Conservation (phyloP, 352 stramenopile genomes). For the Lagenidium giganteum region DNA sequence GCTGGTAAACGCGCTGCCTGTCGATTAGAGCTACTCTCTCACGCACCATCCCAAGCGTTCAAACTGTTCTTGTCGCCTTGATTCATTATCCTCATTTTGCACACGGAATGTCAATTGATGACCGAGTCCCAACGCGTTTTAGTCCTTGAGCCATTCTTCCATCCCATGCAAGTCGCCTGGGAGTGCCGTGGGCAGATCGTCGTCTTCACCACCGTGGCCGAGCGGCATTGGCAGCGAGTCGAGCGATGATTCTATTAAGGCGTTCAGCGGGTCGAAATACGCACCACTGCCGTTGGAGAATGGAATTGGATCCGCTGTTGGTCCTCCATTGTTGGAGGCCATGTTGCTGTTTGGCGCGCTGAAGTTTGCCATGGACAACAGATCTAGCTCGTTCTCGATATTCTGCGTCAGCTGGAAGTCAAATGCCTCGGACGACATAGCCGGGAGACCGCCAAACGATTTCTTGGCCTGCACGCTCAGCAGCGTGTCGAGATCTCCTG, state of each 20-base stretch:
- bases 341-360: constrained; percentile 13
- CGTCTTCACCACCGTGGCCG: constrained; percentile 39
- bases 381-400: constrained; percentile 73
- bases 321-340: constrained; percentile 1
- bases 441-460: constrained; percentile 47
- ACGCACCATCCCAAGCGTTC: no score
- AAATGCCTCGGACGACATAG: constrained; percentile 54
- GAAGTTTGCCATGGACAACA: constrained; percentile 73
- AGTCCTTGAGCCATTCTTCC: constrained; percentile 79
- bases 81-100: constrained; percentile 13
- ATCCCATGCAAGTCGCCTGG: constrained; percentile 71
- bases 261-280: constrained; percentile 46
- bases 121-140: constrained; percentile 26
- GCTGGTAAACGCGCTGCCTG: constrained; percentile 52
- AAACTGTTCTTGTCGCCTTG: constrained; percentile 16
- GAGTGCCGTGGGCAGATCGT: constrained; percentile 38
- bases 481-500: constrained; percentile 64
- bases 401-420: constrained; percentile 77
- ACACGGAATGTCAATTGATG: constrained; percentile 1
- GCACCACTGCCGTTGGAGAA: constrained; percentile 28
- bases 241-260: constrained; percentile 44
- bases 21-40: no score
- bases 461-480: constrained; percentile 70
- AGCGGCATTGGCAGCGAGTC: constrained; percentile 67
- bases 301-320: constrained; percentile 30